These are phyloP conservation scores for Gelatoporia subvermispora DNA, from an alignment of 768 basidiomycete genomes.

Conservation along the genomic window DNA sequence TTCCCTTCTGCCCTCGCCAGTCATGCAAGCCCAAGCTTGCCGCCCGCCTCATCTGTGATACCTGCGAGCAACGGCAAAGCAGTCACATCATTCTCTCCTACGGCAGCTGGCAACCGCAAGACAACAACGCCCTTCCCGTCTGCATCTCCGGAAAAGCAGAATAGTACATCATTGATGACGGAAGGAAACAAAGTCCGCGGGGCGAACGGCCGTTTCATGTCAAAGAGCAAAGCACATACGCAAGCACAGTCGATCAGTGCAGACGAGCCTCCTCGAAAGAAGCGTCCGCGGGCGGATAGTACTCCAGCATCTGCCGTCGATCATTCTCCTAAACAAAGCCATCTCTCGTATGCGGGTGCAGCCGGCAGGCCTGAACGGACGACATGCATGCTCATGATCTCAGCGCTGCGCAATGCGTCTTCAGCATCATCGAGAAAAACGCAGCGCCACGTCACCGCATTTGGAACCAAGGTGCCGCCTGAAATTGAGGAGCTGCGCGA, in stretches of 20 bases:
- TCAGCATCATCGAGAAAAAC: conserved; percentile 43
- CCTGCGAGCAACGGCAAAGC: no score
- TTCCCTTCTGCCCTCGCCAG: not conserved
- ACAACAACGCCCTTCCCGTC: conserved; percentile 3
- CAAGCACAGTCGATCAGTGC: not conserved
- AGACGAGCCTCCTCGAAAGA: not conserved
- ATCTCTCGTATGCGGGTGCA: conserved; percentile 8
- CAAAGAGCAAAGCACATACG: conserved; percentile 6
- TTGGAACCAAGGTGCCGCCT: conserved; percentile 52
- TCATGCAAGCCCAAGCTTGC: no score
- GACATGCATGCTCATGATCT: conserved; percentile 38
- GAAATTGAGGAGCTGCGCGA: conserved; percentile 45
- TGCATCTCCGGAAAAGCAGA: conserved; percentile 9
- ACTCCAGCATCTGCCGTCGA: not conserved
- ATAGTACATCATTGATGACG: no score
- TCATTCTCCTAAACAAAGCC: not conserved
- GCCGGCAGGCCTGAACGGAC: conserved; percentile 11
- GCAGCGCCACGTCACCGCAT: conserved; percentile 51
- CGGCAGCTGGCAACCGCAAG: not conserved
- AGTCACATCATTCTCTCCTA: no score
- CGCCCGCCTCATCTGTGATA: no score
- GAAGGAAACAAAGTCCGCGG: conserved; percentile 3
- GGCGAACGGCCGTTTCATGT: conserved; percentile 12
- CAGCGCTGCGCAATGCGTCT: conserved; percentile 45
- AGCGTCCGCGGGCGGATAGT: conserved; percentile 3